Evolutionary conservation across 352 stramenopile species (phyloP), one percentile per base, ranked within the genome.

Genomic region (Pythium insidiosum): DNA sequence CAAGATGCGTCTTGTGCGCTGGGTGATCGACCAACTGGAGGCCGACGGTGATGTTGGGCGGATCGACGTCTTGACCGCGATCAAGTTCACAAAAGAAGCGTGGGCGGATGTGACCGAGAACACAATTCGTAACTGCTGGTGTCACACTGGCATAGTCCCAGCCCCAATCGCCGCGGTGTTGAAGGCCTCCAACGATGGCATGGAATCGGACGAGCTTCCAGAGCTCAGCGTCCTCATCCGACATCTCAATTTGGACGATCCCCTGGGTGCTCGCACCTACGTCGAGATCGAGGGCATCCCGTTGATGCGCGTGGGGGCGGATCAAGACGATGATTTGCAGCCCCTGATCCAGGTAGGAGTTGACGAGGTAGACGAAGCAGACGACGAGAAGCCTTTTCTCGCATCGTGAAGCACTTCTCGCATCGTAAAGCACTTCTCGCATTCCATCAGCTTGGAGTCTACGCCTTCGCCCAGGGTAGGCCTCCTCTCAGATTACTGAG

Each of bases 41-140:
- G 5, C 19, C 9, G 38, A 44, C n/a, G 24, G 38, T 15, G 23
- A 13, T 22, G 23, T 44, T 12, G 38, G 23, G 21, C 24, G 38
- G 3, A 44, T 44, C 12, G 38, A 44, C 16, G 38, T 44, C 12
- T 18, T 44, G 19, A 44, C 38, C 12, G 38, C 38, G 5, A 34
- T 44, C 23, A 44, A 44, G 38, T 44, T 34, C 38, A 34, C 38
- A 7, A 24, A 34, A 5, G 38, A 44, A 3, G 38, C 38, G 24
- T 44, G 38, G 38, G n/a, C 5, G 18, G 38, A 34, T 3, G 38
- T 44, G 38, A 23, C 3, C 23, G 38, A 21, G 24, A 44, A 44
- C 38, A 44, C 38, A 4, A 44, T 44, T n/a, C 22, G 38, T 3
- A 44, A 44, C 38, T 44, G 38, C 16, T 34, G 38, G 38, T 44